A percentile compares a stretch with the other conserved stretches of the same genome.
These are phyloP conservation scores for Laetiporus sulphureus DNA, from an alignment of 1,284 basidiomycete species.

Conservation along the genomic window DNA sequence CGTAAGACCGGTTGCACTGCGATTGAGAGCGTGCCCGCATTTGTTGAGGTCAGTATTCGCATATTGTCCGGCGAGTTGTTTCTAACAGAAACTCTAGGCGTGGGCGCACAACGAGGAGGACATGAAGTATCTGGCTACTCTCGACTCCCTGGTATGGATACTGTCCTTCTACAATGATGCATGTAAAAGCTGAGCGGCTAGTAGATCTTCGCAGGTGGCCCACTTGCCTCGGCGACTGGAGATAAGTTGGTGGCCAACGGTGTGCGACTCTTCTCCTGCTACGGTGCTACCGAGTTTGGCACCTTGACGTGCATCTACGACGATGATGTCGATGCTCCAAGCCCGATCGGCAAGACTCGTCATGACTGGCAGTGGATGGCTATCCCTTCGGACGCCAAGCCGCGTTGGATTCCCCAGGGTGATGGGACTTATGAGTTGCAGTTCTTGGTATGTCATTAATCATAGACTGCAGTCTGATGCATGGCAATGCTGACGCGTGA, in stretches of 20 bases:
- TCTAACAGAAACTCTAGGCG: conserved; percentile 5
- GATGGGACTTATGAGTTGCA: conserved; percentile 27
- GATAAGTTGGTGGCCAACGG: conserved; percentile 20
- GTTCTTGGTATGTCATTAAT: conserved; percentile 21
- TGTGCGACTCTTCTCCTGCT: conserved; percentile 17
- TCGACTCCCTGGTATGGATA: conserved; percentile 11
- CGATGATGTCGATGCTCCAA: conserved; percentile 3
- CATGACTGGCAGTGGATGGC: conserved; percentile 27
- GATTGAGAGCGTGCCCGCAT: conserved; percentile 10
- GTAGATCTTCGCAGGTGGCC: conserved; percentile 23
- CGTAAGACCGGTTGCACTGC: conserved; percentile 6
- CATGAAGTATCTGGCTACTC: conserved; percentile 10
- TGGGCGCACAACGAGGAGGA: conserved; percentile 14
- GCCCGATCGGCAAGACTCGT: conserved; percentile 2
- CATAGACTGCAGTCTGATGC: not conserved
- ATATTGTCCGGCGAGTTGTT: not conserved
- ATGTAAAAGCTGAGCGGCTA: no score
- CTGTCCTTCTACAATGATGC: not conserved
- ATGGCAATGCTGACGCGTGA: not conserved
- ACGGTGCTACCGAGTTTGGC: conserved; percentile 17
- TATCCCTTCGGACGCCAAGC: conserved; percentile 13
- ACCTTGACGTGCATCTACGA: conserved; percentile 3
- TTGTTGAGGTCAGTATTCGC: conserved; percentile 10
- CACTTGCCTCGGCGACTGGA: conserved; percentile 21
- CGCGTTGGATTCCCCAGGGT: conserved; percentile 24